Conservation (phyloP, 2,329 filamentous ascomycete species). For the Onygena corvina region DNA sequence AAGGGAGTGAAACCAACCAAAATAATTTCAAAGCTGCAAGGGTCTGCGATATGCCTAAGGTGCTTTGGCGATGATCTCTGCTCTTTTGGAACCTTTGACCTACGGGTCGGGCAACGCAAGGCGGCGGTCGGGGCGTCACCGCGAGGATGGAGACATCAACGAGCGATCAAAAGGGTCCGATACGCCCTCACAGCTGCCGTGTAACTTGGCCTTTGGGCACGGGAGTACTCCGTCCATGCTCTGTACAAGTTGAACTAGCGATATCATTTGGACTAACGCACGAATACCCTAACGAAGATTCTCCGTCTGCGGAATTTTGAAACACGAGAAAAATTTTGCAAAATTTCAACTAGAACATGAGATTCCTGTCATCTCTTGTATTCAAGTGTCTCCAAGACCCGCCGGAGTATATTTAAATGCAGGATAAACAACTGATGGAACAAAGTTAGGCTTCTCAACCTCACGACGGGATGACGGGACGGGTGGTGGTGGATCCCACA, state of each 20-base stretch:
- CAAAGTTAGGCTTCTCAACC: background rate
- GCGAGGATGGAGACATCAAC: background rate
- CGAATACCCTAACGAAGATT: too few species aligned
- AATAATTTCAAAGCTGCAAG: too few species aligned
- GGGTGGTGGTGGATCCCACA: conserved; percentile 3
- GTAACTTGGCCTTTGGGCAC: background rate
- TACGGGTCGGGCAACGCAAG: background rate
- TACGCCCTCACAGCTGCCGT: background rate
- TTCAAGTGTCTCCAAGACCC: too few species aligned
- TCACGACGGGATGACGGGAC: too few species aligned
- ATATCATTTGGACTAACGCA: background rate
- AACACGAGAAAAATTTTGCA: too few species aligned
- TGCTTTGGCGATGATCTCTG: background rate
- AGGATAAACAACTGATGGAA: too few species aligned
- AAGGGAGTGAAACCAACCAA: too few species aligned
- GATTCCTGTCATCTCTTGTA: too few species aligned
- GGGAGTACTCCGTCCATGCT: background rate
- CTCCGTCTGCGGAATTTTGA: too few species aligned
- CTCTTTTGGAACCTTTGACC: conserved; percentile 1
- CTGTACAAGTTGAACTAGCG: background rate
- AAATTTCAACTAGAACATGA: too few species aligned
- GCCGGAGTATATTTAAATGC: too few species aligned
- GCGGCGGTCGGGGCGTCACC: background rate
- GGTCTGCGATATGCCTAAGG: background rate
- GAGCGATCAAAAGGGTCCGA: conserved; percentile 4